Base-by-base conservation (phyloP, 768 basidiomycete species). In the Panaeolus cyanescens region DNA sequence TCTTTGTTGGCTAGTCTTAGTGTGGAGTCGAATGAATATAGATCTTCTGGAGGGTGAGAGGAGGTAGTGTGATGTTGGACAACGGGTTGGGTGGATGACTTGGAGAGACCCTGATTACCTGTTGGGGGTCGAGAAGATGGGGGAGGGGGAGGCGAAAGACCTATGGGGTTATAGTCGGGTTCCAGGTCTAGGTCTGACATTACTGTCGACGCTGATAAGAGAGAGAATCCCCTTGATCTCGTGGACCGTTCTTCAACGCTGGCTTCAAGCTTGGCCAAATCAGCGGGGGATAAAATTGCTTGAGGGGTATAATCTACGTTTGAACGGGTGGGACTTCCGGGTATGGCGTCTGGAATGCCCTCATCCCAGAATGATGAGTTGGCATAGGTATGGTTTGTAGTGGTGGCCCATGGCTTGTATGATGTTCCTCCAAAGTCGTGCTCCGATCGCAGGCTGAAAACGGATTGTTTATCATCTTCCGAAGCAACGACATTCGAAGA, bases 241-340 rank as follows among this genome's bases (percentile, higher is more conserved):
- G 67, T 61, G 54, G 67, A 68, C 55, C 68, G 59, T 55, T 65
- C 65, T 69, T 61, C 54, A 61, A 83, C 66, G 71, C 80, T 77
- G 40, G 83, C 85, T 67, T 89, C 88, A 9, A 90, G 73, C 70
- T 80, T 79, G 20, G 85, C 79, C 77, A 89, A 80, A 59, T 89
- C 86, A 17, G 85, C 86, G 22, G 86, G 84, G 15, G 87, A 85
- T 81, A 90, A 81, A 62, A 90, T 90, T 37, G 83, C 83, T 68
- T 88, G 85, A 7, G 87, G 86, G 4, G 74, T 77, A 70, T 87
- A 86, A 30, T 88, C 87, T 15, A 72, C 64, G 4, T 65, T 62
- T 8, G 69, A 58, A 22, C 68, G 67, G 13, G 63, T 62, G 53
- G 79, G 77, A 60, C 79, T 80, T 42, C 63, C 68, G 5, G 79